Conservation (phyloP, 208 protist species). For the Angomonas ambiguus region DNA sequence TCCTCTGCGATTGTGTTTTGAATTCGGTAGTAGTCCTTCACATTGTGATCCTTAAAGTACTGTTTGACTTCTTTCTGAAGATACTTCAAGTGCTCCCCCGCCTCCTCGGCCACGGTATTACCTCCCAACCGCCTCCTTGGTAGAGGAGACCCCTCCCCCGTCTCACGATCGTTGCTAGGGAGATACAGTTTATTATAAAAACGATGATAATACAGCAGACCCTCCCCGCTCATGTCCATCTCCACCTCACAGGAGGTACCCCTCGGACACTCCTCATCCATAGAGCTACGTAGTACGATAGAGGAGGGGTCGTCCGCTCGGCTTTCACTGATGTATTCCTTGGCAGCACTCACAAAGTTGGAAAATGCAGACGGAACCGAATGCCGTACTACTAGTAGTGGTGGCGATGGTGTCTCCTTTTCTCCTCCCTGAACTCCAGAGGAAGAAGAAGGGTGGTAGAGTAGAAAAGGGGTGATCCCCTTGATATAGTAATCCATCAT, state of each 20-base stretch:
- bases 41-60: background rate
- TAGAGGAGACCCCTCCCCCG: too few species aligned
- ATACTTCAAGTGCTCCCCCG: background rate
- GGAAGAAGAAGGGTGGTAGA: conserved; percentile 9
- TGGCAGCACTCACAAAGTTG: background rate
- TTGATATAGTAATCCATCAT: conserved; percentile 65
- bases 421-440: background rate
- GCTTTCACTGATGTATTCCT: too few species aligned
- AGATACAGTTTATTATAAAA: background rate
- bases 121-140: too few species aligned
- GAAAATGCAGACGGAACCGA: background rate
- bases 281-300: background rate
- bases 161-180: background rate
- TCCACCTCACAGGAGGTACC: conserved; percentile 49
- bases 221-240: conserved; percentile 33
- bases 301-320: background rate
- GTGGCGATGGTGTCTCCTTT: conserved; percentile 12
- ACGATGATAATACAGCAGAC: conserved; percentile 10
- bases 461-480: conserved; percentile 44
- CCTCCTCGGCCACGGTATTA: background rate
- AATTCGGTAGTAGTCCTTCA: background rate
- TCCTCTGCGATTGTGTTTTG: background rate
- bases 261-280: conserved; percentile 29
- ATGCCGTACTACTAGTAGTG: conserved; percentile 7
- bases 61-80: background rate